Percentiles rank a stretch among this genome's conserved stretches.
phyloP scores from a whole-genome alignment of 495 filamentous ascomycete species.

The Aspergillus wentii region DNA sequence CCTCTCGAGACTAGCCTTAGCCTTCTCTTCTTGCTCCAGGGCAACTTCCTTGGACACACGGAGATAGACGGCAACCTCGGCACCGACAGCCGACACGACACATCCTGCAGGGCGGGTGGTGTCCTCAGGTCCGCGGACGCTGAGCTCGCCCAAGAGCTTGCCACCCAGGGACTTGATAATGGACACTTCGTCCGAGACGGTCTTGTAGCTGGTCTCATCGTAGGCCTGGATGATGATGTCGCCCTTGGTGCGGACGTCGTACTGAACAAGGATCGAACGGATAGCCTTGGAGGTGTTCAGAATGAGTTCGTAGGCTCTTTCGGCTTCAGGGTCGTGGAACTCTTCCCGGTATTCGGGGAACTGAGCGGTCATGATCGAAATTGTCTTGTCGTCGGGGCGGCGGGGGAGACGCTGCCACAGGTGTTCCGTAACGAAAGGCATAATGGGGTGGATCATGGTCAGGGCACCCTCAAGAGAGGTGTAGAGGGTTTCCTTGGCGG shows the following conservation, averaged over 20 bases:
- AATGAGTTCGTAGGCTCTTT: slow-evolving; percentile 62
- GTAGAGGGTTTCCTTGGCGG: slow-evolving; percentile 61
- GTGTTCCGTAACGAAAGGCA: slow-evolving; percentile 76
- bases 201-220: slow-evolving; percentile 49
- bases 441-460: slow-evolving; percentile 67
- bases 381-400: slow-evolving; percentile 54
- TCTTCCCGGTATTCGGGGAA: slow-evolving; percentile 55
- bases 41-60: slow-evolving; percentile 66
- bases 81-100: slow-evolving; percentile 63
- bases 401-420: slow-evolving; percentile 76
- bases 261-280: slow-evolving; percentile 52
- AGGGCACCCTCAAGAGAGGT: slow-evolving; percentile 66
- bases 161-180: slow-evolving; percentile 62
- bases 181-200: slow-evolving; percentile 50
- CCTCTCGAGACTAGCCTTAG: slow-evolving; percentile 46
- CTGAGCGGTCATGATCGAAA: slow-evolving; percentile 61
- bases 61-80: slow-evolving; percentile 63
- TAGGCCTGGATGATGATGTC: slow-evolving; percentile 57
- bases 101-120: slow-evolving; percentile 60
- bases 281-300: slow-evolving; percentile 52
- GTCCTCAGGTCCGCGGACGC: slow-evolving; percentile 37
- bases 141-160: slow-evolving; percentile 54
- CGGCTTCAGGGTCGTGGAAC: slow-evolving; percentile 54
- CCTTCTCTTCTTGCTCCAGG: slow-evolving; percentile 59
- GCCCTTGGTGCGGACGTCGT: slow-evolving; percentile 55